Percentiles rank a stretch among this genome's conserved stretches.
Conservation (phyloP, 345 rosid genomes). For the Acer yangbiense region DNA sequence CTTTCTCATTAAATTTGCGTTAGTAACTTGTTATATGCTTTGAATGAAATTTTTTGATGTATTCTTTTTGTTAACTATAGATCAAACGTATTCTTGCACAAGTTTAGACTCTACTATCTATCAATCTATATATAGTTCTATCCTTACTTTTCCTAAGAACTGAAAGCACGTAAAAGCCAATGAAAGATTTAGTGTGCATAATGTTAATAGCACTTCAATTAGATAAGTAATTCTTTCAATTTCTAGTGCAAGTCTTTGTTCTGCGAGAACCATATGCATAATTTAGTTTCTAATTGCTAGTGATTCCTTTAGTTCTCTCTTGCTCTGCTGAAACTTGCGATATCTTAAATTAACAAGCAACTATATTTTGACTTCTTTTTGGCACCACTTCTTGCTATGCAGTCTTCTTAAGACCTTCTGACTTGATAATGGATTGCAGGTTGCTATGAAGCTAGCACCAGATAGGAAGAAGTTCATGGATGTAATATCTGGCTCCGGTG, state of each 20-base stretch:
- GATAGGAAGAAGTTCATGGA: slow-evolving; percentile 97
- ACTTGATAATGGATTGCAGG: slow-evolving; percentile 41
- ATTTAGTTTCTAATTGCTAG: neutral
- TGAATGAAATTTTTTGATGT: neutral
- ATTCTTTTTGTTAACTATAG: neutral
- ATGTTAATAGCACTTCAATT: neutral
- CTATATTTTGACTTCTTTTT: neutral
- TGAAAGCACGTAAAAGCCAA: neutral
- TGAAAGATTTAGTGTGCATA: neutral
- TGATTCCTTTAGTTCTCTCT: neutral
- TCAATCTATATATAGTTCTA: neutral
- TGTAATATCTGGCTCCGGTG: slow-evolving; percentile 79
- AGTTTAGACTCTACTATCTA: neutral
- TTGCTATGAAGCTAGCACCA: slow-evolving; percentile 95
- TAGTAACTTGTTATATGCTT: neutral
- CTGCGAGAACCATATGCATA: neutral
- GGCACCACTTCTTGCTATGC: slow-evolving; percentile 1
- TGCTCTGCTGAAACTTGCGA: neutral
- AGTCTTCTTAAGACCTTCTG: slow-evolving; percentile 1
- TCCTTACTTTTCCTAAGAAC: neutral
- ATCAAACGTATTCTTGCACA: neutral
- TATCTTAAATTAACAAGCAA: neutral
- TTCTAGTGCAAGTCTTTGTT: neutral
- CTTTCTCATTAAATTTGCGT: neutral
- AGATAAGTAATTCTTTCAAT: neutral